These are phyloP conservation scores for Lecanosticta acicola DNA, from an alignment of 2,329 filamentous ascomycete genomes.

Conservation along the genomic window DNA sequence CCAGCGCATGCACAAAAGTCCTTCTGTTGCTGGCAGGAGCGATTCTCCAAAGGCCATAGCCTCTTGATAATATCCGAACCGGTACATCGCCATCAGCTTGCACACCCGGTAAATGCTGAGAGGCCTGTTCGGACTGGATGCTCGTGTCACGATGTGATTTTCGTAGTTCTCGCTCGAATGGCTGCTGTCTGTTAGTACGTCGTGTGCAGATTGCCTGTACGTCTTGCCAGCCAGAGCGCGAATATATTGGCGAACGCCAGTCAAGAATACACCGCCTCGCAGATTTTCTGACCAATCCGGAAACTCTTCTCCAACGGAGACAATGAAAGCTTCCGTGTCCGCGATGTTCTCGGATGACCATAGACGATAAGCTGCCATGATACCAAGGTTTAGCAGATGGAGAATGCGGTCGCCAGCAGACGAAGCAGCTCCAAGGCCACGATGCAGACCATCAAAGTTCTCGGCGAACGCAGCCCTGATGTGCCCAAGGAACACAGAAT, in stretches of 20 bases:
- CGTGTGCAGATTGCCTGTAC: slow-evolving; percentile 42
- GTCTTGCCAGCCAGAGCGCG: slow-evolving; percentile 74
- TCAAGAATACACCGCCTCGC: slow-evolving; percentile 64
- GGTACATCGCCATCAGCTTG: slow-evolving; percentile 37
- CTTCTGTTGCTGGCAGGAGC: slow-evolving; percentile 37
- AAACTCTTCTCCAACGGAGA: slow-evolving; percentile 68
- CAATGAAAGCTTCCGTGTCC: slow-evolving; percentile 65
- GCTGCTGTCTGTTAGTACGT: slow-evolving; percentile 62
- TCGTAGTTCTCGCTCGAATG: slow-evolving; percentile 57
- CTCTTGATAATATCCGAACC: slow-evolving; percentile 41
- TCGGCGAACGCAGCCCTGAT: slow-evolving; percentile 57
- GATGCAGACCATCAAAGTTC: slow-evolving; percentile 57
- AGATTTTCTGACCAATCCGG: slow-evolving; percentile 66
- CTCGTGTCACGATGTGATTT: slow-evolving; percentile 43
- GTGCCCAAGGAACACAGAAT: slow-evolving; percentile 65
- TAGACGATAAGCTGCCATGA: slow-evolving; percentile 61
- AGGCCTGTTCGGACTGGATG: slow-evolving; percentile 57
- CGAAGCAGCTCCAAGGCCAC: slow-evolving; percentile 60
- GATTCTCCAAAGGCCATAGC: slow-evolving; percentile 40
- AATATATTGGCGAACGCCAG: slow-evolving; percentile 59
- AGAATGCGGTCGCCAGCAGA: slow-evolving; percentile 65
- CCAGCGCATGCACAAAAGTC: slow-evolving; percentile 41
- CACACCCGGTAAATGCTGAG: slow-evolving; percentile 62
- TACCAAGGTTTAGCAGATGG: slow-evolving; percentile 64
- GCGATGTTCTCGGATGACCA: slow-evolving; percentile 63